phyloP scores from a whole-genome alignment of 208 protist genomes.

The Novymonas esmeraldas region DNA sequence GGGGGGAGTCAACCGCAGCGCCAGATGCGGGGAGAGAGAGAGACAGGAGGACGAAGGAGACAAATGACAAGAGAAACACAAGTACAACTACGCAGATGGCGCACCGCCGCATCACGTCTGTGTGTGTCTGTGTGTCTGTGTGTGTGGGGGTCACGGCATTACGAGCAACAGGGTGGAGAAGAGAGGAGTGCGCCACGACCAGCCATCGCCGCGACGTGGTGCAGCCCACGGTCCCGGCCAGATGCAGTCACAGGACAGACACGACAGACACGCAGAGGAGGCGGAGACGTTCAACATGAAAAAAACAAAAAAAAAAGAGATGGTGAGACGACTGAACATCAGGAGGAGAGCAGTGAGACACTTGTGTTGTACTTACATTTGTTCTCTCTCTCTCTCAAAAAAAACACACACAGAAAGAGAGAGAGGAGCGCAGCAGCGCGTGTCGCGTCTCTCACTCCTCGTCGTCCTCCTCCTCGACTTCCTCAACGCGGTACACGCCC shows the following conservation, averaged over 20 bases:
- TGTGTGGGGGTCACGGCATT: too few relatives aligned
- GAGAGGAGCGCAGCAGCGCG: background rate
- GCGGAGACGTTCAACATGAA: background rate
- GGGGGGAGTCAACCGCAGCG: background rate
- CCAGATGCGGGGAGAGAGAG: background rate
- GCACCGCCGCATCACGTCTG: background rate
- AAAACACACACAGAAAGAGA: slow-evolving; percentile 1
- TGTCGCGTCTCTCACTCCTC: background rate
- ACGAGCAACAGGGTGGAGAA: too few relatives aligned
- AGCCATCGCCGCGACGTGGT: too few relatives aligned
- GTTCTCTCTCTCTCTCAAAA: too few relatives aligned
- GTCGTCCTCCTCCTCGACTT: slow-evolving; percentile 33
- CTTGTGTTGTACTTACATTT: too few relatives aligned
- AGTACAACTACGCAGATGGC: too few relatives aligned
- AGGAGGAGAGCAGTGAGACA: background rate
- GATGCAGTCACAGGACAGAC: slow-evolving; percentile 4
- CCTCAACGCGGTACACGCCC: slow-evolving; percentile 62
- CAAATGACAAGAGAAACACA: too few relatives aligned
- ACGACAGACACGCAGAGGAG: background rate
- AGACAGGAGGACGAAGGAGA: slow-evolving; percentile 19
- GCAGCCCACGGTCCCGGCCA: too few relatives aligned
- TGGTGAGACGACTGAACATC: background rate
- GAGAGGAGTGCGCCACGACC: too few relatives aligned
- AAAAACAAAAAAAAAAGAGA: slow-evolving; percentile 34
- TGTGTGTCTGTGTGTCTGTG: too few relatives aligned